Percentiles rank a stretch among this genome's conserved stretches.
Evolutionary conservation across 805 yeast species (phyloP).

Genomic region (Yueomyces sp.): DNA sequence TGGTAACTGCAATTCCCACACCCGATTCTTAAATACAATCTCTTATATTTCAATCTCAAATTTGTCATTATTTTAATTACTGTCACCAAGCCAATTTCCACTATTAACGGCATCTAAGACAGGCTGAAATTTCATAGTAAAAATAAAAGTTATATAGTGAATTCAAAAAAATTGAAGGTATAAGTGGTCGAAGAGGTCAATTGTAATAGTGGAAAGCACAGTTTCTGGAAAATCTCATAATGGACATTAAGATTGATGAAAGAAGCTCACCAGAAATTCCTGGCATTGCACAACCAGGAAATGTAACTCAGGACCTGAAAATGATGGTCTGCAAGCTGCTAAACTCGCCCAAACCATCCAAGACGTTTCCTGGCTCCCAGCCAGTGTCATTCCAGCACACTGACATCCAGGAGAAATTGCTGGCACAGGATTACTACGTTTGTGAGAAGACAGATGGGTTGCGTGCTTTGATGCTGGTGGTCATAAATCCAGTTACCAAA

Average conservation of each 20-base stretch:
- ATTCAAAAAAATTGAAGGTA: too few relatives aligned
- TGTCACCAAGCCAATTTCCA: too few relatives aligned
- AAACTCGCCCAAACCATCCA: constrained; percentile 35
- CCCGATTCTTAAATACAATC: too few relatives aligned
- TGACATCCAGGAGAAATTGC: constrained; percentile 51
- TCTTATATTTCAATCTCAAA: too few relatives aligned
- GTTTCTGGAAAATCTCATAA: too few relatives aligned
- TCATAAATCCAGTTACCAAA: constrained; percentile 49
- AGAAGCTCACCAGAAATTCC: constrained; percentile 72
- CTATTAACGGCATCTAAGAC: too few relatives aligned
- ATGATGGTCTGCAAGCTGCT: constrained; percentile 52
- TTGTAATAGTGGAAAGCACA: too few relatives aligned
- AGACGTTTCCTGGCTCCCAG: constrained; percentile 79
- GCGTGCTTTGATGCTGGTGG: constrained; percentile 61
- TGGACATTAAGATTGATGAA: constrained; percentile 5
- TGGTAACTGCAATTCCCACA: too few relatives aligned
- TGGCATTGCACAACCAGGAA: constrained; percentile 65
- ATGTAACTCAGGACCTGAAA: constrained; percentile 54
- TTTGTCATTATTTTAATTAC: too few relatives aligned
- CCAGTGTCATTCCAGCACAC: constrained; percentile 79
- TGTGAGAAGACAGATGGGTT: constrained; percentile 96
- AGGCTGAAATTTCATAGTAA: too few relatives aligned
- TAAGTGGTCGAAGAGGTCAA: too few relatives aligned
- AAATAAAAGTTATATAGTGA: too few relatives aligned
- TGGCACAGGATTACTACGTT: constrained; percentile 71